Evolutionary conservation across 495 filamentous ascomycete genomes (phyloP), one percentile per base, ranked within the genome.

Genomic region (Cercophora newfieldiana): DNA sequence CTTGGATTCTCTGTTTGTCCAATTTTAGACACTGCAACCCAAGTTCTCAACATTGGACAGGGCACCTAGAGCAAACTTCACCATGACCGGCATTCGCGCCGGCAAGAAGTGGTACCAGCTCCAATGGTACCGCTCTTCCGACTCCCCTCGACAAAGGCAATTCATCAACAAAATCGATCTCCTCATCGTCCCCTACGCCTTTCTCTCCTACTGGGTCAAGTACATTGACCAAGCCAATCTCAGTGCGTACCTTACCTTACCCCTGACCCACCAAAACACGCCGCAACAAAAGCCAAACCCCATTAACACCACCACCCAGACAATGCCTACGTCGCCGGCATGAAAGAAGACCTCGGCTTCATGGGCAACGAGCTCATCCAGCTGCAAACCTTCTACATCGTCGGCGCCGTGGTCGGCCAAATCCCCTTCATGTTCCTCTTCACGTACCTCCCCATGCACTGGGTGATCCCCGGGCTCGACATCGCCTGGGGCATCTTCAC

Each of bases 381-480:
- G 24, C 74, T 83, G 5, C 79, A 82, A 58, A 83, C 80, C 1
- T 72, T 82, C 55, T 85, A 83, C 68, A 81, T 78, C 16, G 67
- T 86, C 49, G 83, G 83, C n/a, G 79, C 79, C 14, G 82, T 84
- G 19, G 48, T 83, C 1, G 81, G 81, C 37, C 83, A 83, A 67
- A 67, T 86, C 22, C 83, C 82, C 5, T 83, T 83, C 68, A 73
- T 77, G 25, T 84, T 80, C 68, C 68, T 86, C 19, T 83, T 86
- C 71, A 81, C 79, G 51, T 76, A 76, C 51, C 51, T 84, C 8
- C 82, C 81, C 1, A 82, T 83, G 78, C 74, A 72, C 63, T 81
- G 76, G 73, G 61, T 82, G 1, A 79, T 84, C 33, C 81, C 81
- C 19, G 54, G 68, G 31, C 61, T 79, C 7, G 79, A 82, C 57